Conservation (phyloP, 2,329 filamentous ascomycete species). For the Aspergillus pseudotamarii region DNA sequence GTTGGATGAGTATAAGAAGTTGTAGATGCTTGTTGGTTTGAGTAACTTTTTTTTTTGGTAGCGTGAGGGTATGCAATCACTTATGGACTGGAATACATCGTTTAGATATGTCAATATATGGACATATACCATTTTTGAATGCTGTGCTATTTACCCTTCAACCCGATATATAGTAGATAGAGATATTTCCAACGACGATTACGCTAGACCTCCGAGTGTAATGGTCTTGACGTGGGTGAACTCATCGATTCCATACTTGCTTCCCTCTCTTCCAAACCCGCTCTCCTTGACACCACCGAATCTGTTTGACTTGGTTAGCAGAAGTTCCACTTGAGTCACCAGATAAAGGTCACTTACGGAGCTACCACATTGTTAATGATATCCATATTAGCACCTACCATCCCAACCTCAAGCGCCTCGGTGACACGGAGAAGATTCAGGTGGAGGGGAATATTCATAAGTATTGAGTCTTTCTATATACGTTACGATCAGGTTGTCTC, state of each 20-base stretch:
- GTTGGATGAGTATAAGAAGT: too few relatives aligned
- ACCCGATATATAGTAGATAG: not conserved
- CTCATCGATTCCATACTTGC: not conserved
- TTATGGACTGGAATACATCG: too few relatives aligned
- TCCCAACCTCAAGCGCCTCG: slow-evolving; percentile 20
- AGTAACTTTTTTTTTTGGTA: too few relatives aligned
- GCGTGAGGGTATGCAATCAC: too few relatives aligned
- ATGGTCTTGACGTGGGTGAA: not conserved
- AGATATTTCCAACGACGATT: not conserved
- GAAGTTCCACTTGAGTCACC: too few relatives aligned
- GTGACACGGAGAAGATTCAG: slow-evolving; percentile 11
- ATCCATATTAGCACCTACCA: slow-evolving; percentile 31
- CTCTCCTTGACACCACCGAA: not conserved
- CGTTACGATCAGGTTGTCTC: too few relatives aligned
- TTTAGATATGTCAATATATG: too few relatives aligned
- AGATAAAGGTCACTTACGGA: not conserved
- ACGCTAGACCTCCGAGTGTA: not conserved
- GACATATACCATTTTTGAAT: not conserved
- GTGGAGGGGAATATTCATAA: not conserved
- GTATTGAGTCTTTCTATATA: too few relatives aligned
- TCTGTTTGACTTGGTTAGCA: not conserved
- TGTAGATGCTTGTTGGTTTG: too few relatives aligned
- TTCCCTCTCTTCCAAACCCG: not conserved
- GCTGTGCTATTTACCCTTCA: not conserved
- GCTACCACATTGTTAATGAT: not conserved